Base-by-base conservation (phyloP, 2,329 filamentous ascomycete species). In the Hawksworthiomyces lignivorus region DNA sequence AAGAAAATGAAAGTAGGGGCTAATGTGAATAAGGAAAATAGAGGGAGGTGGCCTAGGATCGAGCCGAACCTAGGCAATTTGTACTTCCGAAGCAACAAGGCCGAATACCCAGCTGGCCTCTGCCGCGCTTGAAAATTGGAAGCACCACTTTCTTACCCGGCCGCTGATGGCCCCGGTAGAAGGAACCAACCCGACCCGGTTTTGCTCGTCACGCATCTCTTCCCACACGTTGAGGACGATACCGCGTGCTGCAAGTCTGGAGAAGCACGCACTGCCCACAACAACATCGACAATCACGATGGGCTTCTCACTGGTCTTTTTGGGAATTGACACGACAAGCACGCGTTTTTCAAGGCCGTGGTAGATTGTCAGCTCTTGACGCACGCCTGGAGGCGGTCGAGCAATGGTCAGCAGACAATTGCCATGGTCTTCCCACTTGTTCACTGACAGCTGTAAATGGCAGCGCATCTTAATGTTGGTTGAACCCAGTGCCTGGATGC, bases 181-280 rank as follows among this genome's bases (percentile, higher is more conserved):
- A 3, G 73, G 72, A 31, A 64, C 74, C 15, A 66, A 60, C 20
- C 73, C 74, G 10, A 70, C 65, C 30, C 71, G 68, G 19, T 76
- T 75, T 19, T 76, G 69, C 48, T 75, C 75, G 48, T 81, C 75
- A 36, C 79, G 79, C 52, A 82, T 67, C 50, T 87, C 80, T 59
- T 92, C 84, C 79, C 87, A 92, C 27, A 96, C 83, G 50, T 84
- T 89, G 43, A 94, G 80, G 2, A 92, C 86, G 54, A 96, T 90
- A 35, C 89, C 89, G 26, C 85, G 84, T 50, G 84, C 78, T 5
- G 87, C 89, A 46, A 95, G 78, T 15, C 85, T 71, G 51, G 89
- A 84, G 62, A 95, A 94, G 56, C 85, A 89, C 43, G 79, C 84
- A 57, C 88, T 87, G 10, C 84, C 84, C 2, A 96, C 69, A 36